Conservation (phyloP, 164 flowering plant species). For the Aristolochia californica region DNA sequence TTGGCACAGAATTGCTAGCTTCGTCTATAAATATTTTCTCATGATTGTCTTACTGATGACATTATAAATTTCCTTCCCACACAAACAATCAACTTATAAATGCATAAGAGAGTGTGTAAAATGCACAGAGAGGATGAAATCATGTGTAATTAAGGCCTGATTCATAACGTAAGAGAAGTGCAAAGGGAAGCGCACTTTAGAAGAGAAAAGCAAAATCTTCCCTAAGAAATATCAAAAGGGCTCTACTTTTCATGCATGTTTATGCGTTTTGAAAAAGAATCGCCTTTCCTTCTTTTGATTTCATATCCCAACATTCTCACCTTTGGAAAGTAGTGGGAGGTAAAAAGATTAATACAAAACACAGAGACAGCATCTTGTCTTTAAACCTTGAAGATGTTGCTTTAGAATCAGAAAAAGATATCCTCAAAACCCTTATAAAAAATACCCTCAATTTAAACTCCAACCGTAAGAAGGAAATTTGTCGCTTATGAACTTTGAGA, state of each 20-base stretch:
- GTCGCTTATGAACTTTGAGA: slow-evolving; percentile 31
- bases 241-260: slow-evolving; percentile 59
- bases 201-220: slow-evolving; percentile 52
- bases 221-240: slow-evolving; percentile 47
- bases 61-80: too few species aligned
- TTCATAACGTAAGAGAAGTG: slow-evolving; percentile 56
- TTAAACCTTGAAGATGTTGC: slow-evolving; percentile 46
- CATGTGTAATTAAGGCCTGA: slow-evolving; percentile 31
- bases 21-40: too few species aligned
- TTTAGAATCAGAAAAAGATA: slow-evolving; percentile 49
- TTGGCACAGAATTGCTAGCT: too few species aligned
- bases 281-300: slow-evolving; percentile 29
- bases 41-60: too few species aligned
- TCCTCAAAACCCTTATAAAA: slow-evolving; percentile 17
- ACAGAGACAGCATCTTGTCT: slow-evolving; percentile 39
- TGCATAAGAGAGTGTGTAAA: too few species aligned
- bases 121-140: background rate
- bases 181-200: slow-evolving; percentile 46
- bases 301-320: slow-evolving; percentile 55
- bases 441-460: slow-evolving; percentile 28
- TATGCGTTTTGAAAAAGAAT: slow-evolving; percentile 36
- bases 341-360: slow-evolving; percentile 14
- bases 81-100: too few species aligned
- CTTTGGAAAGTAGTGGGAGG: slow-evolving; percentile 34
- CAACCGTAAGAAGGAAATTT: slow-evolving; percentile 48